Base-by-base conservation (phyloP, 1,139 yeast species). In the Candida anutae region DNA sequence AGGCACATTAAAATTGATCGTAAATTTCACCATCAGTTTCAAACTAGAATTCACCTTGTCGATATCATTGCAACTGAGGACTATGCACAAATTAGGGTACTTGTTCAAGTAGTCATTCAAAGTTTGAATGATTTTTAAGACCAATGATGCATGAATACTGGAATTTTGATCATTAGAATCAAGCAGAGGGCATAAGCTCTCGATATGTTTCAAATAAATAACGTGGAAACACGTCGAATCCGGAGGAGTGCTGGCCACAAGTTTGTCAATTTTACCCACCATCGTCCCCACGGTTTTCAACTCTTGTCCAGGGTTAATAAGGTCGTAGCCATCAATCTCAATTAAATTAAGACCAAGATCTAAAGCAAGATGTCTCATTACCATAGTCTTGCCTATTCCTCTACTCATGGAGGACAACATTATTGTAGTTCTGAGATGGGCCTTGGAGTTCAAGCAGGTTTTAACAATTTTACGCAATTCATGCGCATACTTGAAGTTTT, bases 261-360 rank as follows among this genome's bases (percentile, higher is more conserved):
- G 41, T 25, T 77, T 67, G 38, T 87, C 97, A 6, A 85, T 62
- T 42, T 79, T 75, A 1, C 95, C 97, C 29, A 74, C 59, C 11
- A 90, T 58, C 3, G 73, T 56, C 0, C 95, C 98, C 18, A 90
- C 61, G 0, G 93, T 82, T 46, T 85, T 87, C 26, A 77, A 58
- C 34, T 84, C 94, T 19, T 83, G 75, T 2, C 88, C 87, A 1
- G 76, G 71, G 33, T 73, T 69, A 6, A 77, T 54, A n/a, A 71
- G 50, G 16, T 67, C 75, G 40, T 74, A 68, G 24, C 87, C 77
- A 41, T 87, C 94, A 11, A 90, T 54, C 28, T 75, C 83, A 24
- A 81, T 58, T 10, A 81, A 53, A 40, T 83, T 82, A 14, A 78
- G 53, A 0, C 96, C 95, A 29, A 78, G 49, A 22, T 71, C 71